Base-by-base conservation (phyloP, 2,329 filamentous ascomycete species). In the Fusarium newnesense region DNA sequence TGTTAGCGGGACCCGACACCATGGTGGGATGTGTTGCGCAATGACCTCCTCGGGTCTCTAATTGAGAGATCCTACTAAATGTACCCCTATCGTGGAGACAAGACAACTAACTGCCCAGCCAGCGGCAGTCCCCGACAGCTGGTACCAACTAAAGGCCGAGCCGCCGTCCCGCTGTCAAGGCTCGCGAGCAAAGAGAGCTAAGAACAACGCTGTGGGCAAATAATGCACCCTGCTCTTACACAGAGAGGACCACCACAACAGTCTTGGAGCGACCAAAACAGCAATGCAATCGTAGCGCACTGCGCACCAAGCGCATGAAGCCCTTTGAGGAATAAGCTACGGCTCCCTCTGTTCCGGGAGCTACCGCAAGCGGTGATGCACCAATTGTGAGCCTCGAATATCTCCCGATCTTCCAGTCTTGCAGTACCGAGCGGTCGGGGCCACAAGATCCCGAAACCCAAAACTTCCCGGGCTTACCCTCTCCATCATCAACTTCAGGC, bases 1-100 rank as follows among this genome's bases (percentile, higher is more conserved):
- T 69, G 72, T 66, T 50, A 62, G 46, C 56, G 49, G 49, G 60
- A 69, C 75, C 75, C 75, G 75, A 73, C 67, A 62, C 69, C 50
- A 54, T 52, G 75, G 75, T 65, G 75, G 70, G 50, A 64, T 58
- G 56, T 34, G 39, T 52, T 54, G 66, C 44, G 76, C 76, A 74
- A 58, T 75, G 75, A 67, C 68, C 72, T 46, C 50, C 52, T 34
- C 9, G 9, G 19, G 60, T 42, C 50, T 36, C 19, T 11, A 11
- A 36, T 18, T 39, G 21, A 52, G 18, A 49, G 34, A 19, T 13
- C 11, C 21, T 16, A 40, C 39, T 57, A 58, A 3, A 24, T 26
- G 26, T 21, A 69, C 67, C 13, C 65, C 65, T n/a, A 16, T 42
- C 34, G 42, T 44, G 16, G n/a, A 21, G 12, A 16, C 24, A 64